Evolutionary conservation across 371 early-diverging fungal species (phyloP).

Genomic region (Syncephalastrum contaminatum): DNA sequence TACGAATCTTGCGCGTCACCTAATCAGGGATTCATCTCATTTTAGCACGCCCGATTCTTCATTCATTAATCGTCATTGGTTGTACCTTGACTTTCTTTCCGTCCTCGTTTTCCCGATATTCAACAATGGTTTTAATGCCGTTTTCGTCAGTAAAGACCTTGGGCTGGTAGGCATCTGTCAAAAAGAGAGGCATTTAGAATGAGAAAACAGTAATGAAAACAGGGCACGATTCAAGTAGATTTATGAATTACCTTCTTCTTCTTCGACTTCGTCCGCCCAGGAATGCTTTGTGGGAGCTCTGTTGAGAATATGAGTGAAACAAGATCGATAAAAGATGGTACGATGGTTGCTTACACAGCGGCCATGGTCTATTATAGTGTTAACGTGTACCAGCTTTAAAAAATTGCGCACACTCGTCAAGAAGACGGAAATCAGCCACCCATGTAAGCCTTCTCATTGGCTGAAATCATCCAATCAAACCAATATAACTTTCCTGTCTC

Average conservation of each 20-base stretch:
- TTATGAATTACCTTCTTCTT: constrained; percentile 48
- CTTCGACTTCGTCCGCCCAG: constrained; percentile 76
- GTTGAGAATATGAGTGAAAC: neutral
- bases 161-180: constrained; percentile 48
- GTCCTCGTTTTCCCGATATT: constrained; percentile 81
- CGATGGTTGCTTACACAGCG: neutral
- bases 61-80: neutral
- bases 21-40: constrained; percentile 10
- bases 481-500: too few species aligned
- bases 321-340: too few species aligned
- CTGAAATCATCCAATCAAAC: too few species aligned
- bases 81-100: constrained; percentile 85
- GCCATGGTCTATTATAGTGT: constrained; percentile 3
- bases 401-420: too few species aligned
- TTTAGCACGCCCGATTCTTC: neutral
- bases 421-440: too few species aligned
- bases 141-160: constrained; percentile 73
- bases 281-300: constrained; percentile 38
- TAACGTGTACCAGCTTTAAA: constrained; percentile 3
- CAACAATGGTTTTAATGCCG: constrained; percentile 81
- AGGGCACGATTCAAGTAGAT: neutral
- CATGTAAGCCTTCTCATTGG: too few species aligned
- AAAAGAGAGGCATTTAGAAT: neutral
- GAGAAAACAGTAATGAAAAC: neutral
- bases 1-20: constrained; percentile 81